A percentile compares a stretch with the other conserved stretches of the same genome.
Conservation (phyloP, 192 early-diverging fungal species). For the Coemansia sp. region DNA sequence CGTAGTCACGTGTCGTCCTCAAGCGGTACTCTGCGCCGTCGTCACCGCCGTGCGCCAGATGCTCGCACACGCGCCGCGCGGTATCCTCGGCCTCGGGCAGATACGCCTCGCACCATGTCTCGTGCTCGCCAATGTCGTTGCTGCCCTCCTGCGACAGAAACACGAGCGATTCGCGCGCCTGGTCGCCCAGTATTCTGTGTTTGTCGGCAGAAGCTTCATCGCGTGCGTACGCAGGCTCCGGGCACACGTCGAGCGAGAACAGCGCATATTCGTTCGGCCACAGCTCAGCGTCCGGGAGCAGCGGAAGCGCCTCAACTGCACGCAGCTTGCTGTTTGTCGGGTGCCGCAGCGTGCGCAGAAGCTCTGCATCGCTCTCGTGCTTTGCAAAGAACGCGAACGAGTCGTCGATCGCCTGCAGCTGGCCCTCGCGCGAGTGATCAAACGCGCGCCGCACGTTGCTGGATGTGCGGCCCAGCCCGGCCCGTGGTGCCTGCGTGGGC, state of each 20-base stretch:
- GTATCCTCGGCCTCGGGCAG: slow-evolving; percentile 30
- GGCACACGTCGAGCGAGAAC: slow-evolving; percentile 34
- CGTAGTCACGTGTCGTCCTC: slow-evolving; percentile 38
- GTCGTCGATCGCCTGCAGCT: slow-evolving; percentile 47
- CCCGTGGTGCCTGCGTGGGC: slow-evolving; percentile 5
- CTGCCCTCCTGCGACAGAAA: slow-evolving; percentile 30
- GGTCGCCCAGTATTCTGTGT: slow-evolving; percentile 12
- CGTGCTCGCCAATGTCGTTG: slow-evolving; percentile 40
- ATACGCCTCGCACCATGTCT: slow-evolving; percentile 46
- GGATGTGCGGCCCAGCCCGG: slow-evolving; percentile 3
- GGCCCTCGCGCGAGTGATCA: slow-evolving; percentile 42
- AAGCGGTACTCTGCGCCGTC: slow-evolving; percentile 33
- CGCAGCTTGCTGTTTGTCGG: slow-evolving; percentile 42
- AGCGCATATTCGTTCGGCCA: slow-evolving; percentile 46
- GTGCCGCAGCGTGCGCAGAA: slow-evolving; percentile 34
- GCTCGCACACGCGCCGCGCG: slow-evolving; percentile 13
- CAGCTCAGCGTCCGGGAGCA: slow-evolving; percentile 35
- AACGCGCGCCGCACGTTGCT: slow-evolving; percentile 25
- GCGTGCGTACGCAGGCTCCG: slow-evolving; percentile 30
- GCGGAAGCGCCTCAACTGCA: slow-evolving; percentile 37
- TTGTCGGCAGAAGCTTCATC: slow-evolving; percentile 10
- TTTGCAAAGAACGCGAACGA: slow-evolving; percentile 38
- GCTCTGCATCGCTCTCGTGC: slow-evolving; percentile 27
- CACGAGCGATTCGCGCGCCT: slow-evolving; percentile 34
- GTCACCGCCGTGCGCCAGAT: slow-evolving; percentile 9